These are phyloP conservation scores for Lecanicillium sp. DNA, from an alignment of 2,329 filamentous ascomycete genomes.

Conservation along the genomic window DNA sequence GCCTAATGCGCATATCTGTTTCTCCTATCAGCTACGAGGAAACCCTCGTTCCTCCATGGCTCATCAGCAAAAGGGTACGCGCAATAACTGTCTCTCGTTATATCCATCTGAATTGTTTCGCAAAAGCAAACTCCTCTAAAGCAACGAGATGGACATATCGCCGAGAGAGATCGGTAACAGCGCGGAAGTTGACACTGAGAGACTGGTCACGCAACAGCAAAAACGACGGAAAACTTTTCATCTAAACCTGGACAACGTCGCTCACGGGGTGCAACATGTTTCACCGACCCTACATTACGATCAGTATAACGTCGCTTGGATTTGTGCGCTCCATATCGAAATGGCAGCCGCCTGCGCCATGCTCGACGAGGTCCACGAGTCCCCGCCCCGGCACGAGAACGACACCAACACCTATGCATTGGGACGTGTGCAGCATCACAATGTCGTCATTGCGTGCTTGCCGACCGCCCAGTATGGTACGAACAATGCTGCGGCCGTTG, in stretches of 20 bases:
- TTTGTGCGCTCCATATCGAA: slow-evolving; percentile 15
- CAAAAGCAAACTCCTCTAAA: too few species aligned
- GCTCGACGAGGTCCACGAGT: slow-evolving; percentile 13
- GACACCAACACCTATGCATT: slow-evolving; percentile 13
- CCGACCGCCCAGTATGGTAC: slow-evolving; percentile 10
- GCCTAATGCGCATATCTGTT: too few species aligned
- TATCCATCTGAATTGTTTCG: too few species aligned
- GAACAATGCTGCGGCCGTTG: slow-evolving; percentile 6
- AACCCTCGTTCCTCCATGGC: too few species aligned
- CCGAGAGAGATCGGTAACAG: too few species aligned
- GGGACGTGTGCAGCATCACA: slow-evolving; percentile 10
- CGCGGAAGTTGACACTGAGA: neutral
- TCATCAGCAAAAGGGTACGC: too few species aligned
- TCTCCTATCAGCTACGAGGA: too few species aligned
- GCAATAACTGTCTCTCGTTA: too few species aligned
- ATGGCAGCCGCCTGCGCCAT: slow-evolving; percentile 12
- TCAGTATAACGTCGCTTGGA: slow-evolving; percentile 17
- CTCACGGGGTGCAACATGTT: too few species aligned
- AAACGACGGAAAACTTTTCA: too few species aligned
- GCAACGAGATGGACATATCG: too few species aligned
- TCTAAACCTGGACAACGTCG: too few species aligned
- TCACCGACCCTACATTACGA: neutral
- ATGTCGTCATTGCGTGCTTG: slow-evolving; percentile 13
- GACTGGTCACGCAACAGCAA: neutral
- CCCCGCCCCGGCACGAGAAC: slow-evolving; percentile 4